These are phyloP conservation scores for Sugiyamaella americana DNA, from an alignment of 805 yeast species.

Conservation along the genomic window DNA sequence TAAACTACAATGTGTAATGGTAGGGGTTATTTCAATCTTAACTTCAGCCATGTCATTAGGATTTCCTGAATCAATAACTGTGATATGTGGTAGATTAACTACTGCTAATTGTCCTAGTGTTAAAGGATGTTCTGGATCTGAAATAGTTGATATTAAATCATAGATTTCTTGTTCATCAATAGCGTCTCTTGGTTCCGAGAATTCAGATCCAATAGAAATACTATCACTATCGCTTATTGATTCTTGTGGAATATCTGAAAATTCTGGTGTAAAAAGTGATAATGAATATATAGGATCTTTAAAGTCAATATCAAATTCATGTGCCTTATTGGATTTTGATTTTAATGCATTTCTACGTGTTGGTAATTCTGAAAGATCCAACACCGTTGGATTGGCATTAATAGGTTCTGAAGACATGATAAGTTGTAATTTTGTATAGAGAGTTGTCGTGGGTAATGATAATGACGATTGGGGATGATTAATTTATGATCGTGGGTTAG, in stretches of 20 bases:
- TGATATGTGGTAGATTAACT: conserved; percentile 76
- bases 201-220: not conserved
- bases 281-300: conserved; percentile 15
- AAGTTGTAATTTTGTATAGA: too few species aligned
- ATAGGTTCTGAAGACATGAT: conserved; percentile 71
- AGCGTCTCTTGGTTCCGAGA: conserved; percentile 32
- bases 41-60: conserved; percentile 61
- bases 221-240: conserved; percentile 14
- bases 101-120: conserved; percentile 92
- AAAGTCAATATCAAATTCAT: conserved; percentile 15
- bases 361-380: conserved; percentile 73
- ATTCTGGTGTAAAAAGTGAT: conserved; percentile 18
- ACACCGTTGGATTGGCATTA: conserved; percentile 84
- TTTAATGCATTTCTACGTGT: conserved; percentile 33
- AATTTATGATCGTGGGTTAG: too few species aligned
- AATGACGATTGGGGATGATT: too few species aligned
- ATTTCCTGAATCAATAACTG: conserved; percentile 54
- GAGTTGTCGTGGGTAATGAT: too few species aligned
- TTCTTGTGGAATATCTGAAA: conserved; percentile 17
- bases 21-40: conserved; percentile 83
- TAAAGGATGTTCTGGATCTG: conserved; percentile 97
- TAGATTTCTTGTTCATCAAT: conserved; percentile 87
- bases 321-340: not conserved
- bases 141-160: conserved; percentile 76
- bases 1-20: conserved; percentile 93